Evolutionary conservation across 192 early-diverging fungal species (phyloP).

Genomic region (Backusella liffmaniae): DNA sequence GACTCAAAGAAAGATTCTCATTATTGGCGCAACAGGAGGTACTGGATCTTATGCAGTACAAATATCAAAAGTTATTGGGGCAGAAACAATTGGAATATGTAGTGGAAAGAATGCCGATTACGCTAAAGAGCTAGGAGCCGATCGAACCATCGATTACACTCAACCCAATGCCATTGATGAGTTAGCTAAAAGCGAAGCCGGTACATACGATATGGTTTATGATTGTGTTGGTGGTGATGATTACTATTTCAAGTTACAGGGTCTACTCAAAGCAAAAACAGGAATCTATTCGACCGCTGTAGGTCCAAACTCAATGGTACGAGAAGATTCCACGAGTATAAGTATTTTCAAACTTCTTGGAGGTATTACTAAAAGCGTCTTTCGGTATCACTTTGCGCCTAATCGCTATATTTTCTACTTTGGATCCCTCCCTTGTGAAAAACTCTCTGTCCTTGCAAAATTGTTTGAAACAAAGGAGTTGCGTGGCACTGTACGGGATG

Average conservation of each 20-base stretch:
- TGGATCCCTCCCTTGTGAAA: not conserved
- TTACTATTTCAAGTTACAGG: conserved; percentile 3
- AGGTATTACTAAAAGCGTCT: not conserved
- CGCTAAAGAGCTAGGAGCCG: conserved; percentile 50
- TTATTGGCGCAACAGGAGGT: conserved; percentile 53
- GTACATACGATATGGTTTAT: conserved; percentile 40
- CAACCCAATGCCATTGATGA: conserved; percentile 33
- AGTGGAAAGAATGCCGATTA: conserved; percentile 41
- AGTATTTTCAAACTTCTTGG: not conserved
- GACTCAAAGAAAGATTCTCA: conserved; percentile 29
- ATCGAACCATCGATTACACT: conserved; percentile 54
- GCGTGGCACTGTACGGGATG: not conserved
- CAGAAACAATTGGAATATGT: conserved; percentile 46
- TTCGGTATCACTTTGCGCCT: not conserved
- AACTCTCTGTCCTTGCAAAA: not conserved
- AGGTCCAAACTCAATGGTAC: not conserved
- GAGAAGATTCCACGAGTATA: not conserved
- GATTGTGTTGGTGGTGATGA: conserved; percentile 41
- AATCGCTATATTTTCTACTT: not conserved
- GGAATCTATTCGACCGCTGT: conserved; percentile 13
- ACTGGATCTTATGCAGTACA: conserved; percentile 47
- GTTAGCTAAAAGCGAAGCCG: conserved; percentile 6
- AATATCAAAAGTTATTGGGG: conserved; percentile 46
- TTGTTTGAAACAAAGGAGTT: not conserved
- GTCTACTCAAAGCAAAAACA: not conserved